Conservation (phyloP, 2,329 filamentous ascomycete species). For the Lecanicillium sp. region DNA sequence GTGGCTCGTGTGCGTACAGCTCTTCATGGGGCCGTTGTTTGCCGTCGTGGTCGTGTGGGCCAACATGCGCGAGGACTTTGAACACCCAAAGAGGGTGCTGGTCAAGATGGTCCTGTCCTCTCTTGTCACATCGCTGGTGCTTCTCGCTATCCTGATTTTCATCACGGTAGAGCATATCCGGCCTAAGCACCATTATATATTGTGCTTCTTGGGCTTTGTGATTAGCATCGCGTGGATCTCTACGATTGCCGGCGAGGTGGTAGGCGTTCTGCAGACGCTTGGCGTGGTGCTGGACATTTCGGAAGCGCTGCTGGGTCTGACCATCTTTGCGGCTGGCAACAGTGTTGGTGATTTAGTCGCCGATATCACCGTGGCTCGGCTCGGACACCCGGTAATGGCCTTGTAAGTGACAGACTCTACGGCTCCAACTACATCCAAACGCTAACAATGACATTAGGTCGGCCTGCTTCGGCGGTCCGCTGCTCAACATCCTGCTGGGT, state of each 20-base stretch:
- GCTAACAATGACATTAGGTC: constrained; percentile 43
- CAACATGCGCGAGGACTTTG: constrained; percentile 54
- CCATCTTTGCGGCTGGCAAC: constrained; percentile 94
- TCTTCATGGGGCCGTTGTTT: constrained; percentile 83
- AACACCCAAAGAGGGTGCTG: constrained; percentile 46
- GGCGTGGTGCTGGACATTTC: constrained; percentile 90
- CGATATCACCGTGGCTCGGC: constrained; percentile 85
- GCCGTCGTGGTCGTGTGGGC: constrained; percentile 71
- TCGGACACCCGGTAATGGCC: constrained; percentile 97
- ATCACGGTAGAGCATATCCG: constrained; percentile 62
- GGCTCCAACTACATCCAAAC: neutral
- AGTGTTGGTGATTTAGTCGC: constrained; percentile 90
- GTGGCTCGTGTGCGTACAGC: constrained; percentile 81
- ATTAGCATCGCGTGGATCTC: constrained; percentile 96
- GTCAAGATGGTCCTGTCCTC: constrained; percentile 55
- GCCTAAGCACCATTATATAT: constrained; percentile 66
- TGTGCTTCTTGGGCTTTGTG: constrained; percentile 85
- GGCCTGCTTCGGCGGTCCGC: constrained; percentile 95
- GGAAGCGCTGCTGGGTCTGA: constrained; percentile 89
- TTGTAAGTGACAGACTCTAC: constrained; percentile 39
- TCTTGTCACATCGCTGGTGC: constrained; percentile 60
- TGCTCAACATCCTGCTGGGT: constrained; percentile 94
- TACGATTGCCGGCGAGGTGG: constrained; percentile 90
- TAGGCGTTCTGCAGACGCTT: constrained; percentile 86
- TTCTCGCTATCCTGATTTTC: constrained; percentile 60